Conservation (phyloP, 805 yeast species). For the Teunomyces atbi region DNA sequence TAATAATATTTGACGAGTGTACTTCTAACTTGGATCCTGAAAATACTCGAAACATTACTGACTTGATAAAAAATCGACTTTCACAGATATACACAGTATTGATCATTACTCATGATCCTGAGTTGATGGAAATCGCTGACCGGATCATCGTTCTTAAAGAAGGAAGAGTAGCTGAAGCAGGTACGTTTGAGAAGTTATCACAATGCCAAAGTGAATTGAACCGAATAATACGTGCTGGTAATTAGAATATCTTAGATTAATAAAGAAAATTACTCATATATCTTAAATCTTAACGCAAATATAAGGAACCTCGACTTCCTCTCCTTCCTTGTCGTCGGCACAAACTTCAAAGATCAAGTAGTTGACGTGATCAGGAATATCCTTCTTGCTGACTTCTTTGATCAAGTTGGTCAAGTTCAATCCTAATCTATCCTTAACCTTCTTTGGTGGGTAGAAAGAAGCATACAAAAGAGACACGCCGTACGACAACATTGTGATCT, state of each 20-base stretch:
- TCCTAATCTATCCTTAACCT: conserved; percentile 71
- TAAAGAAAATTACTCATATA: not conserved
- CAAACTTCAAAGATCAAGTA: conserved; percentile 86
- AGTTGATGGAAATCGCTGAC: conserved; percentile 61
- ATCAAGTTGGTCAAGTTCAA: conserved; percentile 72
- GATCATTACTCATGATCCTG: conserved; percentile 71
- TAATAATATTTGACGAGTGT: conserved; percentile 82
- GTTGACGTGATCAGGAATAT: conserved; percentile 68
- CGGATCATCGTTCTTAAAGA: conserved; percentile 46
- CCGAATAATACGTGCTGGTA: conserved; percentile 7
- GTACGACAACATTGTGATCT: conserved; percentile 85
- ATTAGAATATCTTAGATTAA: not conserved
- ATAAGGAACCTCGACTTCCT: conserved; percentile 94
- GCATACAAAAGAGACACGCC: conserved; percentile 91
- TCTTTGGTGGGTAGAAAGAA: conserved; percentile 89
- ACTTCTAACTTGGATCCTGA: conserved; percentile 81
- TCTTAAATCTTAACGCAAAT: conserved; percentile 52
- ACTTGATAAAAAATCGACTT: conserved; percentile 42
- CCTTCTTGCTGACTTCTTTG: conserved; percentile 82
- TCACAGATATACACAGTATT: conserved; percentile 42
- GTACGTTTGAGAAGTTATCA: conserved; percentile 31
- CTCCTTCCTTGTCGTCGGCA: conserved; percentile 88
- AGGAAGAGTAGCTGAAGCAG: conserved; percentile 51
- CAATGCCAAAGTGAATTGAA: conserved; percentile 23
- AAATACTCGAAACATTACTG: conserved; percentile 50